Evolutionary conservation across 177 flowering plant species (phyloP), one percentile per base, ranked within the genome.

Genomic region (Tripterygium wilfordii): DNA sequence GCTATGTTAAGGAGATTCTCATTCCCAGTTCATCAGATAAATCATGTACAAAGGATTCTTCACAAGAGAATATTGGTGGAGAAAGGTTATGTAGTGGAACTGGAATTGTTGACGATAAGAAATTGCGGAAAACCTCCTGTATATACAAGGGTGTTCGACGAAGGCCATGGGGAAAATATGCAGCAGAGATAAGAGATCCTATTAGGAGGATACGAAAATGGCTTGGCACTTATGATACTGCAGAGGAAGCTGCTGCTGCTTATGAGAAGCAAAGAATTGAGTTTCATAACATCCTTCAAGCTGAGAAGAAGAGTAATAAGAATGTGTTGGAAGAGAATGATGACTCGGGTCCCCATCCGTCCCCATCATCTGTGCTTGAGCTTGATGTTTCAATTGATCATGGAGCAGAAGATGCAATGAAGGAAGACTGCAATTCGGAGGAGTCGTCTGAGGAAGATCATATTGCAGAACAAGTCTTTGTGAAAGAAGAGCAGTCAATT

Each of bases 171-270:
- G 75, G 75, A 8, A 70, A 51, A 20, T 70, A 17, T 47, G 51
- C 66, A 0, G 67, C 75, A 10, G 70, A 65, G 59, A 70, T 70
- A 22, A 42, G 67, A 3, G 57, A 70, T 26, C 75, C 75, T 3
- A 33, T 62, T 36, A 27, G 23, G 3, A 36, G 44, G 19, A 15
- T 8, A 3, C 54, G 67, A 1, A 2, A 42, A 5, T 70, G 75
- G 75, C 75, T 70, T 23, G 75, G 75, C 4, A 70, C 75, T 17
- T 70, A 12, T 18, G 15, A 24, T n/a, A 65, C 70, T 12, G 62
- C 67, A 18, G 70, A 65, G 42, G 75, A 65, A 30, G 75, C 75
- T 51, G 48, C 67, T 4, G 22, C 1, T 21, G 70, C 62, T 20
- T 65, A 65, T 31, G 28, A 48, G 49, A 62, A 28, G 14, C 58